Base-by-base conservation (phyloP, 2,329 filamentous ascomycete genomes). In the Alternaria triticimaculans region DNA sequence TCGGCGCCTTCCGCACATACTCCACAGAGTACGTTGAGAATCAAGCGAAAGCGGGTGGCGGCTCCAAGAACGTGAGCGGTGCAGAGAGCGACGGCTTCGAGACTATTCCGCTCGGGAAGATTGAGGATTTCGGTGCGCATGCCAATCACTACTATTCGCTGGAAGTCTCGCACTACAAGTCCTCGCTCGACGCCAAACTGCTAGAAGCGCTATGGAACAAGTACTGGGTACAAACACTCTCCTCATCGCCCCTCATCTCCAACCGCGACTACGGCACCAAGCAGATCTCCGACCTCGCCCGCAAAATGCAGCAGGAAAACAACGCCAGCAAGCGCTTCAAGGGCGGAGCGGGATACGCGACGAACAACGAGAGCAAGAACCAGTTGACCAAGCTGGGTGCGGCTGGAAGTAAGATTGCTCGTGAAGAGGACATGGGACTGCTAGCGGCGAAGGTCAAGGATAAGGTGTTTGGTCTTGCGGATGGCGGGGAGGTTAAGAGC, bases 211-310 rank as follows among this genome's bases (percentile, higher is more conserved):
- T 99, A 28, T 98, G 96, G 96, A 97, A 97, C 84, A 98, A 98
- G 81, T 99, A 99, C 85, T 97, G 94, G 96, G 94, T 97, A 33
- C 92, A 96, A 76, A 99, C 96, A 6, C 87, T 99, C 20, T 96
- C 93, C 30, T 93, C 97, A 73, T 96, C 90, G 72, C 94, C 95
- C 21, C 87, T 97, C 5, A 90, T 97, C 73, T 94, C 93, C 60
- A 98, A 97, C 76, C 92, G 94, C 67, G 95, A 97, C 72, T 99
- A 94, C 77, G 91, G 90, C 56, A 97, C 91, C 74, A 96, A 94
- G 80, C 94, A 97, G 81, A 96, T 99, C 82, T 84, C 90, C 53
- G 96, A 99, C 79, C 85, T 98, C 46, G 91, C 91, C 44, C 88
- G 89, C 69, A 97, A 97, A 83, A 90, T 96, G 70, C 85, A 86